Conservation (phyloP, 1,284 basidiomycete genomes). For the Tilletia caries region DNA sequence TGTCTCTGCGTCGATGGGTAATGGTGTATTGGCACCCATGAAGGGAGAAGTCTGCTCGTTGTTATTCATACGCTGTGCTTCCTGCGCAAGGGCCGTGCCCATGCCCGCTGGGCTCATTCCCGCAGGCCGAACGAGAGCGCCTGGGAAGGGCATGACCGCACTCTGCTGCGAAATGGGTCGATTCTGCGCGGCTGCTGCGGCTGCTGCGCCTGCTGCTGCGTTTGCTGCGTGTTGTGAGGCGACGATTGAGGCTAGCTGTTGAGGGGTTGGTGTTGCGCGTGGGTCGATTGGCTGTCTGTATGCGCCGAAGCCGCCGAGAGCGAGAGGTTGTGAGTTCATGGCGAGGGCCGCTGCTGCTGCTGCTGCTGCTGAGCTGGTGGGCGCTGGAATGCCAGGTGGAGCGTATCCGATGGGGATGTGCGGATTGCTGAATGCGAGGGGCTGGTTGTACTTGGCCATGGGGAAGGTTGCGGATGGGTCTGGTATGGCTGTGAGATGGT, state of each 20-base stretch:
- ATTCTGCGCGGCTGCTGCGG: neutral
- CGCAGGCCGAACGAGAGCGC: no score
- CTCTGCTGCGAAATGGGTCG: neutral
- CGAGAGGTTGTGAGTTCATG: neutral
- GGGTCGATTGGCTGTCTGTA: neutral
- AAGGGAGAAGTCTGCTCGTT: conserved; percentile 1
- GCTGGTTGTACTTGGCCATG: neutral
- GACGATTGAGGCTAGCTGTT: neutral
- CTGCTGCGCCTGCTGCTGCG: neutral
- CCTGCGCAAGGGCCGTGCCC: neutral
- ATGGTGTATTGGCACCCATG: conserved; percentile 2
- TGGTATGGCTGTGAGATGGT: neutral
- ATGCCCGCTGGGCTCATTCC: neutral
- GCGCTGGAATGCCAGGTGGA: no score
- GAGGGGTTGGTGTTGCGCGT: neutral
- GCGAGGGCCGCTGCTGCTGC: neutral
- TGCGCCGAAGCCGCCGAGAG: neutral
- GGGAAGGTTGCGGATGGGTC: neutral
- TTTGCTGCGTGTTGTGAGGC: conserved; percentile 1
- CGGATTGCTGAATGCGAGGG: no score
- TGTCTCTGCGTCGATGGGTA: neutral
- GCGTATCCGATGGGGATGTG: no score
- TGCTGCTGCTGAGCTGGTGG: neutral
- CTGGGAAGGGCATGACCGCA: no score
- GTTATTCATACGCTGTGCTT: neutral